phyloP scores from a whole-genome alignment of 139 green algal genomes.

The Gonium pectorale region DNA sequence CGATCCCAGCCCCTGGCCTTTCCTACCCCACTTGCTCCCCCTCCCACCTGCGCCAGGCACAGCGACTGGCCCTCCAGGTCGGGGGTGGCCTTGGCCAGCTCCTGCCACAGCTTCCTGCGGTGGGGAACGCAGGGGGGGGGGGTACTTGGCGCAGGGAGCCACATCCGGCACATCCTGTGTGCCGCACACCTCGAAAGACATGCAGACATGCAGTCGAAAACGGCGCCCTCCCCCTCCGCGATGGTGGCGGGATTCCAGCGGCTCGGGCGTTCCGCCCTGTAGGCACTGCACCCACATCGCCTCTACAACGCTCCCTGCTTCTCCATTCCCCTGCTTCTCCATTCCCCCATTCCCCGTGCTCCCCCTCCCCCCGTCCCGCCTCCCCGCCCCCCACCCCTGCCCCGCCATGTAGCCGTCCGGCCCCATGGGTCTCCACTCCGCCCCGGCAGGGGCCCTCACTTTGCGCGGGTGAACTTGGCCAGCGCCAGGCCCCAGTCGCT shows the following conservation, averaged over 20 bases:
- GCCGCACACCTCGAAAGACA: too few relatives aligned
- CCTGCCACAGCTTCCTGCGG: conserved; percentile 79
- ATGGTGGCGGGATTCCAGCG: too few relatives aligned
- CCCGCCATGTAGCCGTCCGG: neutral
- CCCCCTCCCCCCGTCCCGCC: neutral
- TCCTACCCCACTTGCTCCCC: neutral
- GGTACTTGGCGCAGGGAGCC: too few relatives aligned
- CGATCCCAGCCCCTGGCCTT: too few relatives aligned
- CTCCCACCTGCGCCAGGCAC: conserved; percentile 69
- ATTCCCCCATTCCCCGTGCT: neutral
- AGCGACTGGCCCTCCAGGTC: conserved; percentile 77
- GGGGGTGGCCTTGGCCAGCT: conserved; percentile 77
- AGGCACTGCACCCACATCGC: too few relatives aligned
- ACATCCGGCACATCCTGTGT: too few relatives aligned
- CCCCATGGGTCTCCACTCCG: neutral
- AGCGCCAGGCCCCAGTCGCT: conserved; percentile 82
- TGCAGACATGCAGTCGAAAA: too few relatives aligned
- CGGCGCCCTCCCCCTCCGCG: too few relatives aligned
- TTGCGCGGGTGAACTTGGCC: conserved; percentile 73
- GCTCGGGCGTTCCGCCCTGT: too few relatives aligned
- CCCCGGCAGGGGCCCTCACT: conserved; percentile 51
- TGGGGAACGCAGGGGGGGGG: too few relatives aligned
- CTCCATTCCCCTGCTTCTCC: neutral
- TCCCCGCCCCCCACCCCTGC: neutral
- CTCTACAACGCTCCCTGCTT: neutral